A percentile compares a stretch with the other conserved stretches of the same genome.
Evolutionary conservation across 2,329 filamentous ascomycete genomes (phyloP).

Genomic region (Westerdykella aurantiaca): DNA sequence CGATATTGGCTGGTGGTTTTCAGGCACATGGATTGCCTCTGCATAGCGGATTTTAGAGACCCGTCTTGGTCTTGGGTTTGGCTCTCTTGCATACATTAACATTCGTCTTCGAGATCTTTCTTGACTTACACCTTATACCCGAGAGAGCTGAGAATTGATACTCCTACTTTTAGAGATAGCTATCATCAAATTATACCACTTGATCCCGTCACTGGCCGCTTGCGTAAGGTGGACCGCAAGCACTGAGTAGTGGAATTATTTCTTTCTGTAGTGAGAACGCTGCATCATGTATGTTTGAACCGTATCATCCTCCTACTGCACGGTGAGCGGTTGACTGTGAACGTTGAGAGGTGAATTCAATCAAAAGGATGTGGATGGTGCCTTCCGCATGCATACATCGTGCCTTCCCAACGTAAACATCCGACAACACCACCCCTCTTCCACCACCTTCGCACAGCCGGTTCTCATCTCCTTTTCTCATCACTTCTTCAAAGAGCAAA

Average conservation of each 20-base stretch:
- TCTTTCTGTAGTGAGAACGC: too few relatives aligned
- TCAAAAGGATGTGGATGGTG: neutral
- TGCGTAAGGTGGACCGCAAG: too few relatives aligned
- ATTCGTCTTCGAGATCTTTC: constrained; percentile 1
- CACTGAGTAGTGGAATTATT: too few relatives aligned
- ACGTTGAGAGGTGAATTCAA: too few relatives aligned
- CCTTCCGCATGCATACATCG: constrained; percentile 1
- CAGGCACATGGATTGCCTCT: constrained; percentile 1
- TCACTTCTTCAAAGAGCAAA: neutral
- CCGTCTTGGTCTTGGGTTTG: constrained; percentile 9
- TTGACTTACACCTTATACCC: too few relatives aligned
- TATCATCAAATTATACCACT: too few relatives aligned
- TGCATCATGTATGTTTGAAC: too few relatives aligned
- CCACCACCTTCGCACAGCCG: neutral
- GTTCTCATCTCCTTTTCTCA: neutral
- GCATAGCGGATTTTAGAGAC: constrained; percentile 16
- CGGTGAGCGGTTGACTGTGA: too few relatives aligned
- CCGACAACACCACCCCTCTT: neutral
- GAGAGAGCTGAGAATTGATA: too few relatives aligned
- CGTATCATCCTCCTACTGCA: too few relatives aligned
- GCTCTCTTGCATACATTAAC: constrained; percentile 4
- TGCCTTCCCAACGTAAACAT: neutral
- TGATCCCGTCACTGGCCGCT: too few relatives aligned
- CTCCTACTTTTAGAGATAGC: too few relatives aligned
- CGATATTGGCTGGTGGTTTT: neutral